Percentiles rank a stretch among this genome's conserved stretches.
phyloP scores from a whole-genome alignment of 1,284 basidiomycete species.

The Fomitiporia mediterranea region DNA sequence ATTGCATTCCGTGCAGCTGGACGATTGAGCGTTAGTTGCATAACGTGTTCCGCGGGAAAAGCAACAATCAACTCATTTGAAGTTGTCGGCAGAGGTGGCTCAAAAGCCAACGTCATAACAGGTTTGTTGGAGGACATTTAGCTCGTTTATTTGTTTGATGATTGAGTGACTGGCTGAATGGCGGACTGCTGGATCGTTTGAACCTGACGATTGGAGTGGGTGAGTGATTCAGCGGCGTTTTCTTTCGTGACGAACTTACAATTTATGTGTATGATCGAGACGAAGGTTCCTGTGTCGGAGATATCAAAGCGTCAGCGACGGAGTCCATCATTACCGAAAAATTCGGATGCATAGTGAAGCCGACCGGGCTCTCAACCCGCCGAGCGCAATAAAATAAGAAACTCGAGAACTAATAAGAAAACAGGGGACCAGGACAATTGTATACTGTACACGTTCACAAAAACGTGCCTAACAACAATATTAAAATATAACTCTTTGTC shows the following conservation, averaged over 20 bases:
- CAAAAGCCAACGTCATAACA: background rate
- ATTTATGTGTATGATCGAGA: background rate
- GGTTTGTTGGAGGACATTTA: background rate
- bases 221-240: too few relatives aligned
- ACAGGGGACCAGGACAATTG: too few relatives aligned
- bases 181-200: too few relatives aligned
- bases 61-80: slow-evolving; percentile 54
- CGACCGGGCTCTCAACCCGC: background rate
- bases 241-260: background rate
- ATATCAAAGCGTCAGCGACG: background rate
- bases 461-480: background rate
- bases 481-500: too few relatives aligned
- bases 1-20: slow-evolving; percentile 73
- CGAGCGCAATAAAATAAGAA: background rate
- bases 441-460: background rate
- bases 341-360: background rate
- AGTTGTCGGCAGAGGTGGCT: slow-evolving; percentile 36
- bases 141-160: background rate
- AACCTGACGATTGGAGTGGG: too few relatives aligned
- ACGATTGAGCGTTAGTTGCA: slow-evolving; percentile 72
- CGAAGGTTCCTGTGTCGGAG: background rate
- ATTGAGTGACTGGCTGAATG: too few relatives aligned
- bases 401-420: background rate
- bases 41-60: slow-evolving; percentile 61
- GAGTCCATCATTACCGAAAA: background rate